Evolutionary conservation across 768 basidiomycete species (phyloP), one percentile per base, ranked within the genome.

Genomic region (Naganishia randhawae): DNA sequence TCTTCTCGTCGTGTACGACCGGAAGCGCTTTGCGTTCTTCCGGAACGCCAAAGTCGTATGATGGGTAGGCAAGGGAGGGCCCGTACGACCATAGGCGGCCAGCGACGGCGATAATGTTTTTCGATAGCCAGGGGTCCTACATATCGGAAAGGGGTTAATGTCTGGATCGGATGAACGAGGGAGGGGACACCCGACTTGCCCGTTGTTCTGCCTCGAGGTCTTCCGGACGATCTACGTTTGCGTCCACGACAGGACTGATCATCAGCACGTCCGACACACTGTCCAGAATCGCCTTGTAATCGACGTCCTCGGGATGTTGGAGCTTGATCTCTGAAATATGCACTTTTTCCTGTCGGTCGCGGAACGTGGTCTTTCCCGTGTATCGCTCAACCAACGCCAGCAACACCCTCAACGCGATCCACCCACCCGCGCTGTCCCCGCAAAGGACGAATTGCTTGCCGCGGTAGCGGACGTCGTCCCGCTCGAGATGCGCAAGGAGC

Each of bases 361-460:
- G 35, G 25, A 29, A 61, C 19, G 25, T 42, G 1, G 33, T 37
- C 29, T 61, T 61, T 4, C 54, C 53, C 39, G 37, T 29, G 4
- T 42, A n/a, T 16, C 42, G 35, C 42, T 61, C 66, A 4, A 48
- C 37, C 63, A 73, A 9, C 25, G 53, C 33, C 27, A 63, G 33
- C 17, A 71, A 17, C 4, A 71, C 16, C 32, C 68, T 27, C 16
- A 70, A 31, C 6, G 63, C 50, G 39, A 69, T 53, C 70, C 70
- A 73, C 2, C 72, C 72, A 19, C 72, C 72, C 2, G 72, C 69
- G 16, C 67, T 69, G 35, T 73, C 72, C n/a, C 72, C 72, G 65
- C 66, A 66, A 17, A 66, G 39, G 31, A 73, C 52, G 48, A 73
- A 51, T 13, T 69, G 48, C 39, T 73, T 69, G 32, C 52, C 64